Evolutionary conservation across 2,329 filamentous ascomycete species (phyloP).

Genomic region (Trichophaea hybrida): DNA sequence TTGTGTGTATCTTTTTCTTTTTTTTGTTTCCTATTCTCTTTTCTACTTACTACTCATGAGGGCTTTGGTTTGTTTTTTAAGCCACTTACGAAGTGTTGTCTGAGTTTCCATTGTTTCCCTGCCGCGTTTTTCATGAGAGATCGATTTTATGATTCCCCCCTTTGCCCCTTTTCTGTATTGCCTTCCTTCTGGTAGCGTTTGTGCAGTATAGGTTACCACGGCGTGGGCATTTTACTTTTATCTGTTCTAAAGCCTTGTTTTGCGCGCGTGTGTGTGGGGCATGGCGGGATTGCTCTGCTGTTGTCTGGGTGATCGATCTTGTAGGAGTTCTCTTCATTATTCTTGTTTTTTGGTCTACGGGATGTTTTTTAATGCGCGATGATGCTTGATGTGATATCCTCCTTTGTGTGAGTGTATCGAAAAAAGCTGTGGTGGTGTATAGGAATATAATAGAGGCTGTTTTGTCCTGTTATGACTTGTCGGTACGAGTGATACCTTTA

Average conservation of each 20-base stretch:
- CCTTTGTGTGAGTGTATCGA: no score
- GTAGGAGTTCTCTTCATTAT: no score
- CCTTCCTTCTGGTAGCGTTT: constrained; percentile 1
- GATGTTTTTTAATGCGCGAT: no score
- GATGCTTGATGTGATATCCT: no score
- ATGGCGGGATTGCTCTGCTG: no score
- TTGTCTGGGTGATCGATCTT: no score
- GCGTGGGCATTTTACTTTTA: constrained; percentile 22
- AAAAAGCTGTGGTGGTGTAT: background rate
- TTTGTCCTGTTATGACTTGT: no score
- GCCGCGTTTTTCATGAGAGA: constrained; percentile 8
- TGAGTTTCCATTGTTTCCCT: constrained; percentile 16
- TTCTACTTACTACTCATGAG: constrained; percentile 27
- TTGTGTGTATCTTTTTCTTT: constrained; percentile 14
- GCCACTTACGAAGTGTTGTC: no score
- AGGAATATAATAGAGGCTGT: background rate
- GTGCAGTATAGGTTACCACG: no score
- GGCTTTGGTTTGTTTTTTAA: constrained; percentile 14
- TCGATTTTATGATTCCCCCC: constrained; percentile 6
- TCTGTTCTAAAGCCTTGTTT: background rate
- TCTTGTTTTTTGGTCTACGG: no score
- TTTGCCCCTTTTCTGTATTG: background rate
- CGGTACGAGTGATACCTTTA: no score
- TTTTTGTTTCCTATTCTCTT: constrained; percentile 20
- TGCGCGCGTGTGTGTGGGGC: background rate